Evolutionary conservation across 306 rosid species (phyloP), one percentile per base, ranked within the genome.

Genomic region (Lithocarpus polystachyus): DNA sequence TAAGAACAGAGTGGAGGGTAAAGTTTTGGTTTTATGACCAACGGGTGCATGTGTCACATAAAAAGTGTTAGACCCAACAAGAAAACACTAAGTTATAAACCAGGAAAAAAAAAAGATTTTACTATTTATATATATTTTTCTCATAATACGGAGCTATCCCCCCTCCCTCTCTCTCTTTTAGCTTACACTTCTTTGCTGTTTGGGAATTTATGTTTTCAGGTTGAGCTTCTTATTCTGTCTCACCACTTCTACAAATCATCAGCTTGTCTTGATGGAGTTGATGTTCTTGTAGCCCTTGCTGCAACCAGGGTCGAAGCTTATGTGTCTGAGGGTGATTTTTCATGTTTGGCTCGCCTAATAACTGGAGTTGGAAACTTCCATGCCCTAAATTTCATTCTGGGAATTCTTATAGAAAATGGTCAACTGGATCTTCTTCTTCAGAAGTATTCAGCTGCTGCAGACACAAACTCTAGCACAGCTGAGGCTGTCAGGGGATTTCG

Each of bases 241-340:
- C 99, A 92, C 76, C 99, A 94, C 89, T 94, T 94, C 87, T 92
- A 94, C 92, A 94, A 92, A 72, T 91, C 91, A 86, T 94, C 99
- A 33, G 90, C 99, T 80, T 94, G 99, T 90, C 97, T 94, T 59
- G 99, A 94, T 82, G 99, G 99, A 82, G 99, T 92, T 79, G 99
- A 94, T 91, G 99, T 94, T 78, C 99, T 94, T 71, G 99, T 92
- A 69, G 91, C 99, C 83, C 99, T 94, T 82, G 99, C 99, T 69
- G 95, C 99, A 19, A 94, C 97, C 15, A 92, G 97, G 89, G 97
- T 94, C 37, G 99, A 94, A 35, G 94, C 93, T 68, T 94, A 94
- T 74, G 99, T 94, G 20, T 81, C 86, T 18, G 99, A 94, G 97
- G 99, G 97, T 76, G 99, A 94, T 83, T 94, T 94, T 85, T 53